Percentiles rank a stretch among this genome's conserved stretches.
These are phyloP conservation scores for Cladosporium sp. DNA, from an alignment of 2,329 filamentous ascomycete genomes.

Conservation along the genomic window DNA sequence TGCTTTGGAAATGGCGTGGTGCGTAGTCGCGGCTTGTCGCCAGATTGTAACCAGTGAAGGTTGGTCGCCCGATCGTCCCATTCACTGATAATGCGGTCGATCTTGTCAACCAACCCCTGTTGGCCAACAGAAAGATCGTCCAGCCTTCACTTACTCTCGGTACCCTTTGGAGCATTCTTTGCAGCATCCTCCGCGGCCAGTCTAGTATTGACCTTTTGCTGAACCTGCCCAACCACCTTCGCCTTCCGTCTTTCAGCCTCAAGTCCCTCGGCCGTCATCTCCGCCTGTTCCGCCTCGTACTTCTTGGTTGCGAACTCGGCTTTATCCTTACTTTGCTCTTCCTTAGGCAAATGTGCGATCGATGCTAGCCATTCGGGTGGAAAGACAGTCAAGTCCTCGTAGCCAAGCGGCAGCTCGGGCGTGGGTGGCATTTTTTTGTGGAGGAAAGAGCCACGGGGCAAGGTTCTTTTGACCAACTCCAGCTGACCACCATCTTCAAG, in stretches of 20 bases:
- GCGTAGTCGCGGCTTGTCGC: neutral
- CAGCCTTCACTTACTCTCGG: no score
- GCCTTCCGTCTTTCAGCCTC: no score
- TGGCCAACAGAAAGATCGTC: no score
- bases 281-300: no score
- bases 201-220: no score
- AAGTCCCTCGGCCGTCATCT: no score
- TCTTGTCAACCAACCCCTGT: neutral
- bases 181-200: no score
- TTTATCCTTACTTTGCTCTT: neutral
- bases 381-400: neutral
- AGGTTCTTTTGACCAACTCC: no score
- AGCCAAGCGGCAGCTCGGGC: neutral
- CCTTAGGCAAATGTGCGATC: neutral
- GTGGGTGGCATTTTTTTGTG: neutral
- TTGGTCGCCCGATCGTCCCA: neutral
- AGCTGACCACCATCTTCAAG: no score
- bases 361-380: neutral
- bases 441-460: neutral
- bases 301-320: no score
- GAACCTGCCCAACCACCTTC: no score
- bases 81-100: neutral
- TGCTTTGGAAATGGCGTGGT: neutral
- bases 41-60: neutral
- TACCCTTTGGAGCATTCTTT: no score